Conservation (phyloP, 1,284 basidiomycete species). For the Pholiota adiposa region DNA sequence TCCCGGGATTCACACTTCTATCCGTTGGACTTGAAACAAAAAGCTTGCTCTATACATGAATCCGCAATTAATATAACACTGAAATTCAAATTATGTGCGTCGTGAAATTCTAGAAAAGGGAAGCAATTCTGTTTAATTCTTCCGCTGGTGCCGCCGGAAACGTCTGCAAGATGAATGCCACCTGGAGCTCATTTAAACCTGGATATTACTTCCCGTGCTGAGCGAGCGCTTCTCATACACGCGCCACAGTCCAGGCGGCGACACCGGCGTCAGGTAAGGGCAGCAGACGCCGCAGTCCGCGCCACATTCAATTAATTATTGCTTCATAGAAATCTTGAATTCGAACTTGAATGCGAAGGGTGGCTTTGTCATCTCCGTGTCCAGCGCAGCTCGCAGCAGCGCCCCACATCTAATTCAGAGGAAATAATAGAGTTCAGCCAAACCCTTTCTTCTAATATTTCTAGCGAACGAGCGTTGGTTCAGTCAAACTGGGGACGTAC, state of each 20-base stretch:
- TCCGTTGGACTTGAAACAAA: not conserved
- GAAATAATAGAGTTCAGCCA: no score
- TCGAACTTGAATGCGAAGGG: no score
- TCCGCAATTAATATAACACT: no score
- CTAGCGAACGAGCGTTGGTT: no score
- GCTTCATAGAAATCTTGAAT: no score
- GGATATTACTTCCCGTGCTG: not conserved
- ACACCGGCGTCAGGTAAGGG: not conserved
- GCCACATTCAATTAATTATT: no score
- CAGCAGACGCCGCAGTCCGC: no score
- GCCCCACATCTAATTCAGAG: no score
- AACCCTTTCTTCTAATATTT: no score
- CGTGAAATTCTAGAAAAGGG: not conserved
- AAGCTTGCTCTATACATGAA: no score
- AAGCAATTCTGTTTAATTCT: not conserved
- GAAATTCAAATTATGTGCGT: no score
- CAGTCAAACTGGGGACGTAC: no score
- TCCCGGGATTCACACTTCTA: not conserved
- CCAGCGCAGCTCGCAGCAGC: not conserved
- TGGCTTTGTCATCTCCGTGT: conserved; percentile 2
- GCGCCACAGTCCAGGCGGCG: not conserved
- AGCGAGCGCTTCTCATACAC: not conserved
- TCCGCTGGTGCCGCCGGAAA: conserved; percentile 16
- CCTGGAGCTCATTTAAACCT: not conserved
- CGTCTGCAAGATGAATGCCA: not conserved